These are phyloP conservation scores for Tulasnella sp. DNA, from an alignment of 768 basidiomycete genomes.

Conservation along the genomic window DNA sequence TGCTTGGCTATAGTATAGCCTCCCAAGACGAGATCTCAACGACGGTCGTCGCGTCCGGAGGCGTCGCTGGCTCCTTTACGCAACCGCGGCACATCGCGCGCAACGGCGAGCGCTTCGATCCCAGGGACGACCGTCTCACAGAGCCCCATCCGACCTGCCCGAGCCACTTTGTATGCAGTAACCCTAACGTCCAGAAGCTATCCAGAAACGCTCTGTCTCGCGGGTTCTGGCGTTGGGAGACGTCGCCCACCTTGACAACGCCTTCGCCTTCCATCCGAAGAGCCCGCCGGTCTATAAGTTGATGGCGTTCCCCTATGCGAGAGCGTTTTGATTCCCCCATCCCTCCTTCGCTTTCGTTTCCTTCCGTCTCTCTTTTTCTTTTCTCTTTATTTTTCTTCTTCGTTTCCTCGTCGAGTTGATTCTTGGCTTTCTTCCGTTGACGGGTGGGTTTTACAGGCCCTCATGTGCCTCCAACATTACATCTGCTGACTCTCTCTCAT, in stretches of 20 bases:
- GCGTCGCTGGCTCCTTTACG: not conserved
- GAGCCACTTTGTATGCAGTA: not conserved
- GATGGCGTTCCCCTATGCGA: not conserved
- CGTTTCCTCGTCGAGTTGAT: slow-evolving; percentile 52
- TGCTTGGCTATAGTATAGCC: not conserved
- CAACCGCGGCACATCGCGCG: not conserved
- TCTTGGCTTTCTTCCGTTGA: slow-evolving; percentile 47
- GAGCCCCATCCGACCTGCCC: not conserved
- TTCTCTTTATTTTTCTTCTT: slow-evolving; percentile 22
- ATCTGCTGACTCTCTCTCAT: not conserved
- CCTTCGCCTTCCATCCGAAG: not conserved
- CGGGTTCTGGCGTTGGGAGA: not conserved
- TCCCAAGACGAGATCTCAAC: not conserved
- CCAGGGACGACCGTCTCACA: not conserved
- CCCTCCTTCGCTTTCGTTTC: slow-evolving; percentile 4
- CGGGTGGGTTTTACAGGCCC: slow-evolving; percentile 30
- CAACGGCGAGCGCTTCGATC: not conserved
- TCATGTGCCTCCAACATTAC: not conserved
- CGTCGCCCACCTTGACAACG: not conserved
- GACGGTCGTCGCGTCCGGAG: not conserved
- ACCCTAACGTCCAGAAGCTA: not conserved
- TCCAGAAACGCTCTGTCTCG: not conserved
- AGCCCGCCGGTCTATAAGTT: not conserved
- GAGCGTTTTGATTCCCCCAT: not conserved
- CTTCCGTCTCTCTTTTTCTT: slow-evolving; percentile 25